Conservation (phyloP, 371 early-diverging fungal species). For the Mortierella polycephala region DNA sequence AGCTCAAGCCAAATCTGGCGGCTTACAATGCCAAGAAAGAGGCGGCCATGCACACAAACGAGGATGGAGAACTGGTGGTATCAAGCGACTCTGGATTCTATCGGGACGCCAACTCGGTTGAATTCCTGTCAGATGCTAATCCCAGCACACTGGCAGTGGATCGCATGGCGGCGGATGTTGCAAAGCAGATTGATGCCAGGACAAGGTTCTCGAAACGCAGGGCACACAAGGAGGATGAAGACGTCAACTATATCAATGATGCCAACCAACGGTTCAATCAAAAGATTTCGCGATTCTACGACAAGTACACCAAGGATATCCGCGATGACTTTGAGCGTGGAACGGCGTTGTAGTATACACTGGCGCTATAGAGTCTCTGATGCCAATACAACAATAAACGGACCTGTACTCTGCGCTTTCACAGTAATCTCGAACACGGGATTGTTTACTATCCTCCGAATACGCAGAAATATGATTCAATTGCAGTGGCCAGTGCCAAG, state of each 20-base stretch:
- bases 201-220: conserved; percentile 77
- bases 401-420: no score
- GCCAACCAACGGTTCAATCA: conserved; percentile 95
- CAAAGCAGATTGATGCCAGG: conserved; percentile 81
- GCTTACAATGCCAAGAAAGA: conserved; percentile 79
- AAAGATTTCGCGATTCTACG: conserved; percentile 93
- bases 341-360: conserved; percentile 56
- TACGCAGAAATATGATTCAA: no score
- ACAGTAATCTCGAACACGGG: no score
- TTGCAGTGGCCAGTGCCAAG: no score
- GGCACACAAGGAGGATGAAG: conserved; percentile 81
- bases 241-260: conserved; percentile 96
- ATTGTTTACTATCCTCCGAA: no score
- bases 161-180: conserved; percentile 76
- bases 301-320: conserved; percentile 93
- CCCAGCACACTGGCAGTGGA: conserved; percentile 78
- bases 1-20: conserved; percentile 85
- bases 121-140: conserved; percentile 69
- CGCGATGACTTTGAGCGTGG: conserved; percentile 90
- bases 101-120: conserved; percentile 76
- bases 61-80: conserved; percentile 46
- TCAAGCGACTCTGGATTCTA: conserved; percentile 62
- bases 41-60: conserved; percentile 38
- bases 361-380: no score
- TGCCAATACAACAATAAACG: background rate